A percentile compares a stretch with the other conserved stretches of the same genome.
phyloP scores from a whole-genome alignment of 805 yeast genomes.

The Schizosaccharomyces cryophilus region DNA sequence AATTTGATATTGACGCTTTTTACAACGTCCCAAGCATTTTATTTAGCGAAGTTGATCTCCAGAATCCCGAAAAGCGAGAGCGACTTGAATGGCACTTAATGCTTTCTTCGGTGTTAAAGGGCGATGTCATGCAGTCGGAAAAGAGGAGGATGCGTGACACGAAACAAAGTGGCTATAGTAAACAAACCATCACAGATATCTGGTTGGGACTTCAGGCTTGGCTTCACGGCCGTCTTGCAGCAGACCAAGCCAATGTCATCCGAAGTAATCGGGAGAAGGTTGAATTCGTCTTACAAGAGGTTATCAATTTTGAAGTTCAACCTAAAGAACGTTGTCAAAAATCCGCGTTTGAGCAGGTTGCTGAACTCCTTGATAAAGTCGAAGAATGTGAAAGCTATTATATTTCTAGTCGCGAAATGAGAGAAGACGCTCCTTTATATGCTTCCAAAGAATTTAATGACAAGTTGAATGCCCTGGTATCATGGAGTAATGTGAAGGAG shows the following conservation, averaged over 20 bases:
- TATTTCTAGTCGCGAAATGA: slow-evolving; percentile 60
- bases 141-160: slow-evolving; percentile 31
- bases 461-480: slow-evolving; percentile 49
- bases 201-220: slow-evolving; percentile 81
- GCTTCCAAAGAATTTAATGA: slow-evolving; percentile 36
- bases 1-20: neutral
- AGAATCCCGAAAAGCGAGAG: slow-evolving; percentile 23
- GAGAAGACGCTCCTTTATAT: slow-evolving; percentile 48
- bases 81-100: slow-evolving; percentile 90
- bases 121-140: slow-evolving; percentile 81
- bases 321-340: slow-evolving; percentile 16
- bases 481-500: slow-evolving; percentile 59
- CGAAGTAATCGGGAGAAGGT: slow-evolving; percentile 46
- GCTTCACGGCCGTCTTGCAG: slow-evolving; percentile 52
- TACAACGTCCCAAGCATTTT: neutral
- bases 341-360: slow-evolving; percentile 23
- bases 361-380: slow-evolving; percentile 30
- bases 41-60: slow-evolving; percentile 9
- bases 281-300: slow-evolving; percentile 45
- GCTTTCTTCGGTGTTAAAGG: slow-evolving; percentile 72
- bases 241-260: slow-evolving; percentile 48
- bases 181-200: slow-evolving; percentile 29
- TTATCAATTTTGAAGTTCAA: slow-evolving; percentile 35
- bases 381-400: slow-evolving; percentile 52
- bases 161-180: slow-evolving; percentile 9